Conservation (phyloP, 768 basidiomycete species). For the Boletus subparvulus region DNA sequence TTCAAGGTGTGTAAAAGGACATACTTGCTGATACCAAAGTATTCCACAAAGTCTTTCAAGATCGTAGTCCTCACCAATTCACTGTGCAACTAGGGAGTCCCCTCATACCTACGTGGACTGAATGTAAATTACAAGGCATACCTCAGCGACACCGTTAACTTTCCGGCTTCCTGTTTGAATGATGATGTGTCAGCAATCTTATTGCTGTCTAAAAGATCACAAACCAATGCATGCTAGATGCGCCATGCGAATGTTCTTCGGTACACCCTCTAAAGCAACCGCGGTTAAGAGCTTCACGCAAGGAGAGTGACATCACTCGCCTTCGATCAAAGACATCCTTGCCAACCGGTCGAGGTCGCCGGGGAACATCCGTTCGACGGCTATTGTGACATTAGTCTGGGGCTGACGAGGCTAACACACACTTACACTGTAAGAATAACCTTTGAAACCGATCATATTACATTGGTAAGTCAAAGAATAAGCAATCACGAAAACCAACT, state of each 20-base stretch:
- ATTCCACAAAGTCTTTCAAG: slow-evolving; percentile 91
- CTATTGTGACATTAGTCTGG: slow-evolving; percentile 32
- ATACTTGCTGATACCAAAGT: slow-evolving; percentile 80
- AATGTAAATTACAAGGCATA: slow-evolving; percentile 22
- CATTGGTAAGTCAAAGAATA: background rate
- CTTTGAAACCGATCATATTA: slow-evolving; percentile 8
- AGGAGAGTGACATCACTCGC: slow-evolving; percentile 32
- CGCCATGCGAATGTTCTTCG: slow-evolving; percentile 88
- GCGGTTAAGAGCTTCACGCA: background rate
- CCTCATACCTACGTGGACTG: background rate
- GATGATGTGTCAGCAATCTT: background rate
- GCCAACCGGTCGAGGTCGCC: slow-evolving; percentile 76
- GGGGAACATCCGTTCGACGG: slow-evolving; percentile 89
- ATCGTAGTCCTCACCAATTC: slow-evolving; percentile 84
- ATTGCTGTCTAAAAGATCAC: background rate
- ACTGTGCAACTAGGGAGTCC: slow-evolving; percentile 66
- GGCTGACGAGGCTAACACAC: background rate
- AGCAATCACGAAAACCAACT: background rate
- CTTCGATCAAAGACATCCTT: slow-evolving; percentile 93
- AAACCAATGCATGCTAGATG: slow-evolving; percentile 83
- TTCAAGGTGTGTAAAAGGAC: background rate
- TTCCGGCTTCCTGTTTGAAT: slow-evolving; percentile 59
- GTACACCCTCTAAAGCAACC: slow-evolving; percentile 63
- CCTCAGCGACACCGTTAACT: slow-evolving; percentile 96
- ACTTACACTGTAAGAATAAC: slow-evolving; percentile 67